phyloP scores from a whole-genome alignment of 2,329 filamentous ascomycete genomes.

The Exophiala oligosperma region DNA sequence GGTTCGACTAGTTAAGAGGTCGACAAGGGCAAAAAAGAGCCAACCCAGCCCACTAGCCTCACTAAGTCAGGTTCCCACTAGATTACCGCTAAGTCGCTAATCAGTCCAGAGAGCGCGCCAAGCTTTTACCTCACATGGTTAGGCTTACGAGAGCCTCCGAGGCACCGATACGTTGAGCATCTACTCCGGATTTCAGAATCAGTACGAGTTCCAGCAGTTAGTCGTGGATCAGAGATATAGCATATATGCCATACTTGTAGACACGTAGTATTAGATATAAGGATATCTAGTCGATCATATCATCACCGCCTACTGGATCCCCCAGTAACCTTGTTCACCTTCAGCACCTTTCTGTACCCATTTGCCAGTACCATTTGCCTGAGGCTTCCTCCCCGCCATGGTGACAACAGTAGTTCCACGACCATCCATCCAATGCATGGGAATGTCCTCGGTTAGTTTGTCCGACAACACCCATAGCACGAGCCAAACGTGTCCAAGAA shows the following conservation, averaged over 20 bases:
- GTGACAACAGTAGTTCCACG: slow-evolving; percentile 18
- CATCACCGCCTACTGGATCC: not conserved
- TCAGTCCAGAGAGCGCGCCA: not conserved
- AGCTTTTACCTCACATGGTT: not conserved
- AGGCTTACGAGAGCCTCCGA: not conserved
- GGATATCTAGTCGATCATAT: too few relatives aligned
- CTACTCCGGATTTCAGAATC: too few relatives aligned
- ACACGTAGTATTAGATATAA: too few relatives aligned
- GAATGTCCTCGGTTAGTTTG: slow-evolving; percentile 13
- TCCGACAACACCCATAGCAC: slow-evolving; percentile 53
- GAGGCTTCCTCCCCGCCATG: slow-evolving; percentile 19
- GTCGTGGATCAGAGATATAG: too few relatives aligned
- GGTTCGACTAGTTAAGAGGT: too few relatives aligned
- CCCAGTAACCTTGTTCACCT: slow-evolving; percentile 15
- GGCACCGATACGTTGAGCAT: too few relatives aligned
- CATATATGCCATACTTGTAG: too few relatives aligned
- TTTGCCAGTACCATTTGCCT: not conserved
- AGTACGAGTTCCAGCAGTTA: too few relatives aligned
- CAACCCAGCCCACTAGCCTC: too few relatives aligned
- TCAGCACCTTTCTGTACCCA: slow-evolving; percentile 14
- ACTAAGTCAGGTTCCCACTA: too few relatives aligned
- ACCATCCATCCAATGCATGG: slow-evolving; percentile 23
- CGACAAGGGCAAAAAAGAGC: too few relatives aligned
- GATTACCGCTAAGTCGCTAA: too few relatives aligned
- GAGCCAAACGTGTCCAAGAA: slow-evolving; percentile 72